Base-by-base conservation (phyloP, 768 basidiomycete species). In the Myochromella boudieri region DNA sequence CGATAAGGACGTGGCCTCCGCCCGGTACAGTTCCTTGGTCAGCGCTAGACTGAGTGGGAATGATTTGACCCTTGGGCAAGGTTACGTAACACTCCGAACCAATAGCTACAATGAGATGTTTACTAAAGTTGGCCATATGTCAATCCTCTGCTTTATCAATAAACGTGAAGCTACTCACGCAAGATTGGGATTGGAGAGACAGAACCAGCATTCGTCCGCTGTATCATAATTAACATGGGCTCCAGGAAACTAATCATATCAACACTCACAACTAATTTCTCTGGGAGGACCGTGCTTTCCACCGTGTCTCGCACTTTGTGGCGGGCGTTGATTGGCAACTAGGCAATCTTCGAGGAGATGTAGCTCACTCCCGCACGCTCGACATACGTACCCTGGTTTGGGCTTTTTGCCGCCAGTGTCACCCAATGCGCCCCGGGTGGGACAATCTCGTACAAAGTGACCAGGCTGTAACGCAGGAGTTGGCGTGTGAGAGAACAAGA, bases 121-220 rank as follows among this genome's bases (percentile, higher is more conserved):
- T 99, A 48, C 91, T 95, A 45, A 22, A 22, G 28, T n/a, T n/a
- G n/a, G n/a, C n/a, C n/a, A n/a, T n/a, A n/a, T n/a, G n/a, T n/a
- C n/a, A n/a, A n/a, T n/a, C n/a, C n/a, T n/a, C n/a, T n/a, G n/a
- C n/a, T n/a, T n/a, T n/a, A n/a, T n/a, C n/a, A n/a, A n/a, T n/a
- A n/a, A n/a, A n/a, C n/a, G n/a, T n/a, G n/a, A 41, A 29, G 15
- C 26, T 18, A 76, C 87, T 53, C 60, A 91, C 84, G 91, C 86
- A 29, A 98, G 74, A 55, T 82, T 85, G 1, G 95, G 95, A 61
- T 97, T 97, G 32, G 92, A 95, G 43, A 99, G 67, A 64, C 97
- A 99, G 71, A 99, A 98, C 95, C 95, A 98, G 66, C 95, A 97
- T 64, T 94, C 90, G 46, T 89, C 89, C 55, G 92, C 91, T 91